Base-by-base conservation (phyloP, 2,329 filamentous ascomycete genomes). In the Tothia fuscella region DNA sequence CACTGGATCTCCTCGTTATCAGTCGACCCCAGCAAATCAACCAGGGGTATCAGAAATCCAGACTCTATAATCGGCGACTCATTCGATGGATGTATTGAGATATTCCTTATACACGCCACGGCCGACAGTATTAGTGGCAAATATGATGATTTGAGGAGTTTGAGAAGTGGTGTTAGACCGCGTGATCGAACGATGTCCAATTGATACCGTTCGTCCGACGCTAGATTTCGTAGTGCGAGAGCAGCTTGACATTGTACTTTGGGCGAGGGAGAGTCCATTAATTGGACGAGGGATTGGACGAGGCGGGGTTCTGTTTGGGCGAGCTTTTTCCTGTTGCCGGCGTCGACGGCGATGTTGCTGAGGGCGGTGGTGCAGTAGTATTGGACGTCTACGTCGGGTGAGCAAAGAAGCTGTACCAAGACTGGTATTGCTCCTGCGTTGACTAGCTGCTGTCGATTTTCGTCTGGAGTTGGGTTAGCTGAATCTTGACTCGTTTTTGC, bases 1-100 rank as follows among this genome's bases (percentile, higher is more conserved):
- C 91, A 98, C 59, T 98, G 91, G 39, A 98, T 98, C 59, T 98
- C 91, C 61, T 98, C 91, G 56, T 95, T 95, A 53, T 96, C 89
- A 1, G 88, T 95, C 7, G 87, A 93, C 39, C 91, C 89, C 6
- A 98, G 74, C 1, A 98, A 72, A 50, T 96, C 88, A 19, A 98
- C 91, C 42, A 98, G 66, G 1, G 91, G 91, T 58, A 87, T 88
- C 46, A 98, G 65, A 62, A 98, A 98, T 45, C 89, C 91, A 30
- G 89, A 89, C 56, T 98, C 91, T 55, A 98, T 98, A 50, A 98
- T 98, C 0, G 91, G 91, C 9, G 89, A 95, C 64, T 98, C 91
- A 63, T 98, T 98, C 56, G 89, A 71, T 14, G 91, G 91, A 58
- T 98, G 91, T 50, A 98, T 98, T 44, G 89, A 96, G 51, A 98